phyloP scores from a whole-genome alignment of 148 eudicot genomes.

The Heliamphora exappendiculata region DNA sequence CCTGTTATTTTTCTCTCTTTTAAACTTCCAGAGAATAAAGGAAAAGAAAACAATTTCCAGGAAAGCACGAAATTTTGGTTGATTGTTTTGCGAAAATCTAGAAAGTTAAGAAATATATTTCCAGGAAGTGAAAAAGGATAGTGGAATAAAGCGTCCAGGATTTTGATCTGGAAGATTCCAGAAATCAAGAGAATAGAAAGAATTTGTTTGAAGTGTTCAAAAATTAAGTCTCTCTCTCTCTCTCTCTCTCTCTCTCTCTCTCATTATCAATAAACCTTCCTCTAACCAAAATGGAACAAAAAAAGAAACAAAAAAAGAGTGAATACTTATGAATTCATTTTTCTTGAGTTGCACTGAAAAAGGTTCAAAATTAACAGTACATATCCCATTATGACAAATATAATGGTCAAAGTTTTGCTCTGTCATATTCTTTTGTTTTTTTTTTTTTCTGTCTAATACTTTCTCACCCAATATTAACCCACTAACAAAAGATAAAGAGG shows the following conservation, averaged over 20 bases:
- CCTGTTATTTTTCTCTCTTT: background rate
- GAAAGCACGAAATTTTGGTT: background rate
- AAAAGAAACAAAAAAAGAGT: too few relatives aligned
- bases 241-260: background rate
- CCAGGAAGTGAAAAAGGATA: background rate
- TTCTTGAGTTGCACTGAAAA: background rate
- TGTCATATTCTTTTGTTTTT: too few relatives aligned
- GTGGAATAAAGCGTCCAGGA: background rate
- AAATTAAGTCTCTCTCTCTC: background rate
- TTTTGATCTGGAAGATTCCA: background rate
- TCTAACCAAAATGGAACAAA: background rate
- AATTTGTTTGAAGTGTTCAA: background rate
- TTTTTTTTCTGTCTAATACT: background rate
- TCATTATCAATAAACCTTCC: background rate
- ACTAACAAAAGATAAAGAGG: background rate
- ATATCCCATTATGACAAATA: background rate
- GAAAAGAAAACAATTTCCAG: background rate
- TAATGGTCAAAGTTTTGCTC: background rate
- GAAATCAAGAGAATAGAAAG: background rate
- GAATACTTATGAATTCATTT: too few relatives aligned
- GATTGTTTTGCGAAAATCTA: background rate
- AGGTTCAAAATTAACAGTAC: background rate
- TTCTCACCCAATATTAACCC: background rate
- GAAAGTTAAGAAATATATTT: too few relatives aligned
- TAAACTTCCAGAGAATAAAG: background rate